Evolutionary conservation across 768 basidiomycete species (phyloP).

Genomic region (Kwoniella botswanensis): DNA sequence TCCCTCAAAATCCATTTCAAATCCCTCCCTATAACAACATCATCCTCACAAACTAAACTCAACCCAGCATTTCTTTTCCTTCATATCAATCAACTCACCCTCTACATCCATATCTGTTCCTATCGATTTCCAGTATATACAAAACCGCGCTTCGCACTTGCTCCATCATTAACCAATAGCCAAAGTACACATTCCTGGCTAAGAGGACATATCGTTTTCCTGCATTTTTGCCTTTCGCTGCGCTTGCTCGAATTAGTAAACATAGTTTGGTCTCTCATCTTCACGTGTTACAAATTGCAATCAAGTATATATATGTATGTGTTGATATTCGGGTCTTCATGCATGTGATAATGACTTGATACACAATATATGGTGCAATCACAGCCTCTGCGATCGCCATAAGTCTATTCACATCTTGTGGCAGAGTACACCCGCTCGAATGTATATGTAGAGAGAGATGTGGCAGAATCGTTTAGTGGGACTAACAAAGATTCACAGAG

Average conservation of each 20-base stretch:
- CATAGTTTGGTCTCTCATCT: background rate
- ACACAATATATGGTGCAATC: background rate
- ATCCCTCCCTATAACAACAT: background rate
- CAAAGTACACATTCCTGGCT: background rate
- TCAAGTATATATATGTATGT: constrained; percentile 2
- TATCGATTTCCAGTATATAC: background rate
- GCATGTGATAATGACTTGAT: background rate
- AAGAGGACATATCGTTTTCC: background rate
- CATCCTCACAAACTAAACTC: background rate
- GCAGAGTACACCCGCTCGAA: too few relatives aligned
- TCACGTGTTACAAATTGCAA: background rate
- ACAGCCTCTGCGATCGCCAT: too few relatives aligned
- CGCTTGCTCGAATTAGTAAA: background rate
- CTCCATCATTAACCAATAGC: background rate
- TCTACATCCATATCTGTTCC: background rate
- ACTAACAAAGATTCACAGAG: too few relatives aligned
- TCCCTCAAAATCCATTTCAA: background rate
- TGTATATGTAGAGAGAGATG: too few relatives aligned
- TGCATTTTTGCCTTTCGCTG: background rate
- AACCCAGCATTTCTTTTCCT: background rate
- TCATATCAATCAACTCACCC: background rate
- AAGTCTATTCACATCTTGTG: too few relatives aligned
- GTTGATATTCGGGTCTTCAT: constrained; percentile 1
- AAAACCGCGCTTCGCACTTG: background rate
- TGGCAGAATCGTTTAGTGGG: too few relatives aligned